These are phyloP conservation scores for Rhizoclosmatium sp. DNA, from an alignment of 192 early-diverging fungal species.

Conservation along the genomic window DNA sequence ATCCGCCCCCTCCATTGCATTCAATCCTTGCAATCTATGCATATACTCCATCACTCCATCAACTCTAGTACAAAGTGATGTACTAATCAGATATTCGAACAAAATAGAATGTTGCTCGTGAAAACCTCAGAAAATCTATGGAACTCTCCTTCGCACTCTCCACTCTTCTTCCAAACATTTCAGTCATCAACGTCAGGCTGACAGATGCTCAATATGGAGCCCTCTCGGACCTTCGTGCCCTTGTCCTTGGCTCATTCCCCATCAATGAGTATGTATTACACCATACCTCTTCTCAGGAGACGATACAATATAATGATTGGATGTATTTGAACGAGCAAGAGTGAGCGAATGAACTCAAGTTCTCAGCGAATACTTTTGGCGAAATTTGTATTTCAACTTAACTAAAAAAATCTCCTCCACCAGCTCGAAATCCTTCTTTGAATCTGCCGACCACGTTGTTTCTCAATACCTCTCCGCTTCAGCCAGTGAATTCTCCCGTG, in stretches of 20 bases:
- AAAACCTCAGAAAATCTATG: conserved; percentile 2
- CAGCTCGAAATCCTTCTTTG: conserved; percentile 6
- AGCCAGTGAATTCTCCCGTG: conserved; percentile 15
- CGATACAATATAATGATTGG: too few relatives aligned
- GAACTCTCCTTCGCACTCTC: conserved; percentile 27
- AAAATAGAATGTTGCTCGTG: neutral
- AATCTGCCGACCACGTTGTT: conserved; percentile 1
- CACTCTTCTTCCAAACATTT: conserved; percentile 30
- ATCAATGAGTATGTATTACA: neutral
- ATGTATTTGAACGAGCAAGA: neutral
- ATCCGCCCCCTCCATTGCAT: too few relatives aligned
- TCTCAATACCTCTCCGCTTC: conserved; percentile 11
- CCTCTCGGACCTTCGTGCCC: conserved; percentile 8
- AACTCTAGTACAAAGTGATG: too few relatives aligned
- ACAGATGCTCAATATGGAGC: conserved; percentile 29
- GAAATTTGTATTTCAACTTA: neutral
- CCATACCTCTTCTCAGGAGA: too few relatives aligned
- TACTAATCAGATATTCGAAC: neutral
- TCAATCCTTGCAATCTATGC: too few relatives aligned
- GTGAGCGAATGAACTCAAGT: neutral
- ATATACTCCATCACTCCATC: too few relatives aligned
- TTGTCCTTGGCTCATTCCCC: conserved; percentile 14
- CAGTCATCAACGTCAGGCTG: conserved; percentile 13
- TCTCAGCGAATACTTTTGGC: neutral
- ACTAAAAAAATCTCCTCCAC: neutral